Percentiles rank a stretch among this genome's conserved stretches.
These are phyloP conservation scores for Erythrophleum fordii DNA, from an alignment of 306 rosid species.

Conservation along the genomic window DNA sequence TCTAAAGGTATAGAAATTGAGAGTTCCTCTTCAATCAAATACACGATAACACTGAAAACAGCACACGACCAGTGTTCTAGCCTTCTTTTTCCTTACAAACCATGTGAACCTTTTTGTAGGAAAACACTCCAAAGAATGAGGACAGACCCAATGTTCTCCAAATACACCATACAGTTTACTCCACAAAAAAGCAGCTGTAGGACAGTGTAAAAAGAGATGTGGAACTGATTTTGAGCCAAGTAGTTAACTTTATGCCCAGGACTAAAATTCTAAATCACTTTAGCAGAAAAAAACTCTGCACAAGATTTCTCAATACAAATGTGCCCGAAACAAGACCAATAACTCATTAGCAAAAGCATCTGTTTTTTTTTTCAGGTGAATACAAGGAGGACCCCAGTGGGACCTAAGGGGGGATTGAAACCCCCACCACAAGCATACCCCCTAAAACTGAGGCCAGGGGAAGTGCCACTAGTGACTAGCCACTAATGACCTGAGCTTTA, in stretches of 20 bases:
- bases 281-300: background rate
- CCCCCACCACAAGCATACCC: too few relatives aligned
- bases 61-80: background rate
- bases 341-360: background rate
- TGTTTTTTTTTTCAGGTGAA: too few relatives aligned
- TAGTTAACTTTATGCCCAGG: background rate
- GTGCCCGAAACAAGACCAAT: background rate
- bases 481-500: background rate
- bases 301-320: background rate
- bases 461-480: too few relatives aligned
- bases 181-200: background rate
- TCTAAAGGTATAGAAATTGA: background rate
- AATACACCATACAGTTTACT: too few relatives aligned
- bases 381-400: too few relatives aligned
- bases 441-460: too few relatives aligned
- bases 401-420: too few relatives aligned
- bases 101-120: background rate
- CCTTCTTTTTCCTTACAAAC: too few relatives aligned
- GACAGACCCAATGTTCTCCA: background rate
- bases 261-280: background rate
- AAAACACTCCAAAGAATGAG: background rate
- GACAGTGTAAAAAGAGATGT: background rate
- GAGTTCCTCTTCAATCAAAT: background rate
- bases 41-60: background rate
- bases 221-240: background rate